Percentiles rank a stretch among this genome's conserved stretches.
phyloP scores from a whole-genome alignment of 2,329 filamentous ascomycete species.

The Hymenoscyphus scutula region DNA sequence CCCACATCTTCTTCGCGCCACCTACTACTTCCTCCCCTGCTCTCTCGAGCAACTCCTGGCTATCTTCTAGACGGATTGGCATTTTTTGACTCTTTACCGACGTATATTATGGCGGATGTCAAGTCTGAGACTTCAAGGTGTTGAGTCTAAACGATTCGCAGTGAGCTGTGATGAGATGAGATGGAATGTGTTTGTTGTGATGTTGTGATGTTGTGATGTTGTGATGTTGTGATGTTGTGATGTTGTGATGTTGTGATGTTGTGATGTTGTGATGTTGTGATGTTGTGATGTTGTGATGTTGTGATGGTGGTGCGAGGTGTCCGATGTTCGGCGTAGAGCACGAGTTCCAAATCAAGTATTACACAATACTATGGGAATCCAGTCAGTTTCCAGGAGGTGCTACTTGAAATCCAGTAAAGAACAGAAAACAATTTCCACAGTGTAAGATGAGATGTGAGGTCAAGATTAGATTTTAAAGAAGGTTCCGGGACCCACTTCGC shows the following conservation, averaged over 20 bases:
- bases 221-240: too few species aligned
- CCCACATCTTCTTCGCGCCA: slow-evolving; percentile 48
- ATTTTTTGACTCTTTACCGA: too few species aligned
- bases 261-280: too few species aligned
- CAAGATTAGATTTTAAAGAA: neutral
- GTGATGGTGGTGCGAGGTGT: neutral
- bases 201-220: too few species aligned
- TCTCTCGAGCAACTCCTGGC: slow-evolving; percentile 29
- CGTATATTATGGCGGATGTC: too few species aligned
- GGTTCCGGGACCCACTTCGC: neutral
- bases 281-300: too few species aligned
- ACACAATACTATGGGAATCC: neutral
- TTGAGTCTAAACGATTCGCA: too few species aligned
- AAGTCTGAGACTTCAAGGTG: too few species aligned
- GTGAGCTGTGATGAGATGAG: too few species aligned
- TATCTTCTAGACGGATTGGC: slow-evolving; percentile 27
- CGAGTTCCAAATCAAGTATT: neutral
- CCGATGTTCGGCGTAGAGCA: neutral
- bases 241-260: too few species aligned
- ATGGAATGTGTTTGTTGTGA: too few species aligned
- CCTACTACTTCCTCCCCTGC: slow-evolving; percentile 26
- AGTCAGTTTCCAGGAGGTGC: rapidly evolving
- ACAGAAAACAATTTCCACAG: neutral
- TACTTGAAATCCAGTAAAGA: neutral
- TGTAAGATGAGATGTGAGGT: neutral